Base-by-base conservation (phyloP, 208 protist species). In the Tetramitus jugosus region DNA sequence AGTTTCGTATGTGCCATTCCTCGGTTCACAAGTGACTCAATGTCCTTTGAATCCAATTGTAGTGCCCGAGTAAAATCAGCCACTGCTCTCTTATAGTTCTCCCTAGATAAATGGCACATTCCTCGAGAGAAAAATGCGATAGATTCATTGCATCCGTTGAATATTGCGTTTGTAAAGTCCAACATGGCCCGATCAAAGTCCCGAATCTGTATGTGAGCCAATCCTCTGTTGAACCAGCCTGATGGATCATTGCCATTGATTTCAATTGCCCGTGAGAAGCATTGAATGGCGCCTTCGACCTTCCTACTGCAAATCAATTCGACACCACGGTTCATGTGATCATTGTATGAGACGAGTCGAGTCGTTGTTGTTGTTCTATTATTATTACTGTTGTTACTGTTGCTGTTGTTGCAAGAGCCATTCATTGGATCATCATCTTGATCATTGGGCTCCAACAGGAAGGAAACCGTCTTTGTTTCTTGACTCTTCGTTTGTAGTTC, bases 71-170 rank as follows among this genome's bases (percentile, higher is more conserved):
- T 88, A 78, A 92, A 96, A 82, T 95, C 90, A 29, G 64, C 61
- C 23, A 94, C 13, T 0, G 91, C 90, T 39, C 88, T 85, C 35
- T 85, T 76, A 72, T 87, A 81, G n/a, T 83, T 20, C 40, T n/a
- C 49, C 14, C 33, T 42, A 4, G 8, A 43, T 7, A 33, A 7
- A 33, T 75, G 29, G 74, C 80, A 86, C 56, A 93, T 86, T 45
- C 90, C 91, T 45, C 91, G 87, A 82, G 94, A 94, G 81, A 93
- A 87, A 7, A 86, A 84, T 3, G 90, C 90, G 81, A 94, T 83
- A 3, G 78, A 39, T 80, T 95, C 90, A 37, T 49, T 39, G 2
- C 80, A 69, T 68, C 93, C 88, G 20, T 85, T 76, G 7, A 62
- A 53, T 26, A 95, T 68, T 17, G 91, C 87, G 49, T 79, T 69